Evolutionary conservation across 73 alveolate species (phyloP).

Genomic region (Paramecium pentaurelia): DNA sequence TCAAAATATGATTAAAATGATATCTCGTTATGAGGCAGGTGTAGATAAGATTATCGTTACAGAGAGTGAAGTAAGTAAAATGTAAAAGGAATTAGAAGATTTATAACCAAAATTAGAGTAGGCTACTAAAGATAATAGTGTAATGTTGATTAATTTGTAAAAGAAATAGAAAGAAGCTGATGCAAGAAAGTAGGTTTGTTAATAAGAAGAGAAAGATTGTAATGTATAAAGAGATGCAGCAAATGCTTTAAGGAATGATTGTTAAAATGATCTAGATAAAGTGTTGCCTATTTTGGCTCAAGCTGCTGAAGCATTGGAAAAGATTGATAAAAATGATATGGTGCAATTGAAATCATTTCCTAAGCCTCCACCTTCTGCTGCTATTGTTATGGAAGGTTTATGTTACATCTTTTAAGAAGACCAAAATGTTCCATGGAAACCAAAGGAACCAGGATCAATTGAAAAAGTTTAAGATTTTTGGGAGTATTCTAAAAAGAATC

Average conservation of each 20-base stretch:
- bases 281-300: conserved; percentile 97
- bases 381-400: conserved; percentile 60
- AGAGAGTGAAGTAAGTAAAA: conserved; percentile 77
- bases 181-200: conserved; percentile 61
- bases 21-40: conserved; percentile 73
- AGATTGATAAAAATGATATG: conserved; percentile 89
- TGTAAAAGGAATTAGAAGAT: conserved; percentile 84
- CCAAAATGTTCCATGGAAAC: conserved; percentile 38
- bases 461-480: conserved; percentile 57
- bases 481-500: conserved; percentile 59
- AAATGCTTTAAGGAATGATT: conserved; percentile 74
- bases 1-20: conserved; percentile 23
- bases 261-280: conserved; percentile 85
- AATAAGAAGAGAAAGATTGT: conserved; percentile 60
- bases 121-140: conserved; percentile 69
- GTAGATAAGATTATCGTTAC: conserved; percentile 86
- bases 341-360: conserved; percentile 57
- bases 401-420: conserved; percentile 59
- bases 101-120: conserved; percentile 85
- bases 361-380: conserved; percentile 62
- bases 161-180: conserved; percentile 75
- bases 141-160: conserved; percentile 42
- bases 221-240: conserved; percentile 77
- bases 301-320: conserved; percentile 96
- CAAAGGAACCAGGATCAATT: conserved; percentile 61